Conservation (phyloP, 805 yeast genomes). For the Saccharomycopsis oosterbeekiorum region DNA sequence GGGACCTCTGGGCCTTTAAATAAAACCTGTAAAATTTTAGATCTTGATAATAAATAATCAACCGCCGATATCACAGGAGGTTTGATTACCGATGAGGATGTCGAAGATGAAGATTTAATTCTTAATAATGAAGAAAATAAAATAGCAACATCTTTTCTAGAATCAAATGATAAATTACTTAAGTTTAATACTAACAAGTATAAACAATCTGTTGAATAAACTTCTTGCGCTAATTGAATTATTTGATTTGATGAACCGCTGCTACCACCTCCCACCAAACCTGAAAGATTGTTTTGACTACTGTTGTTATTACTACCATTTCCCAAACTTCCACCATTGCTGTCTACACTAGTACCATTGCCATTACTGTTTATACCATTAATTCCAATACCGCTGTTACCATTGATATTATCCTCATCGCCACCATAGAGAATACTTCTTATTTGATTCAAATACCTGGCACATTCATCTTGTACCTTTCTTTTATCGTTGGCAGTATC, state of each 20-base stretch:
- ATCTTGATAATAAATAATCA: conserved; percentile 63
- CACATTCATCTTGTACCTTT: conserved; percentile 62
- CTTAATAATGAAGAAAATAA: conserved; percentile 69
- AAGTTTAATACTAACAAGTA: conserved; percentile 50
- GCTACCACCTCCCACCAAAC: not conserved
- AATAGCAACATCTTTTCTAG: conserved; percentile 70
- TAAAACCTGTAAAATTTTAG: conserved; percentile 52
- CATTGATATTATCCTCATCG: conserved; percentile 47
- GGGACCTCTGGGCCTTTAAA: conserved; percentile 64
- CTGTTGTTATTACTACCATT: conserved; percentile 1
- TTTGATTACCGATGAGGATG: not conserved
- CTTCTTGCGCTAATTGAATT: conserved; percentile 68
- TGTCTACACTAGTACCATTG: not conserved
- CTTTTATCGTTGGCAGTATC: conserved; percentile 32
- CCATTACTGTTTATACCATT: not conserved
- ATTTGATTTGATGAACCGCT: conserved; percentile 50
- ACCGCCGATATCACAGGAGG: conserved; percentile 27
- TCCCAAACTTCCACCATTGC: conserved; percentile 1
- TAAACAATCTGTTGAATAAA: conserved; percentile 62
- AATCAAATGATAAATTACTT: conserved; percentile 72
- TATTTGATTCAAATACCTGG: conserved; percentile 54
- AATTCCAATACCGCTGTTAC: not conserved
- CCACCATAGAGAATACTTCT: conserved; percentile 62
- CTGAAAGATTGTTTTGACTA: not conserved
- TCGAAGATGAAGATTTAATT: conserved; percentile 46